These are phyloP conservation scores for Ophidiomyces ophidiicola DNA, from an alignment of 2,329 filamentous ascomycete genomes.

Conservation along the genomic window DNA sequence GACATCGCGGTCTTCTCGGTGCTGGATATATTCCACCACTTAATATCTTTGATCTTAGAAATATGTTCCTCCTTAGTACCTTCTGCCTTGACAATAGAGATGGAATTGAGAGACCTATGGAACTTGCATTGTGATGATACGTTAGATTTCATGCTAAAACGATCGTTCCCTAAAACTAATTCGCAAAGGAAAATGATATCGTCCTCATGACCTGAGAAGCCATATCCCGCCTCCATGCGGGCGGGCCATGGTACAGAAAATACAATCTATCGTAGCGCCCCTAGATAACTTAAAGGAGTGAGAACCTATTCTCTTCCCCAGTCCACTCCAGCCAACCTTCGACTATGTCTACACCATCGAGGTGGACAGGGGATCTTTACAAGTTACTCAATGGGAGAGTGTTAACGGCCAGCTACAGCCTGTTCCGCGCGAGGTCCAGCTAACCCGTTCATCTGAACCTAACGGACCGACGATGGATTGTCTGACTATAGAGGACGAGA, in stretches of 20 bases:
- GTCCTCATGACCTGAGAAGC: conserved; percentile 12
- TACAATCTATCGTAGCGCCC: conserved; percentile 6
- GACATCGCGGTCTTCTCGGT: too few species aligned
- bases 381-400: conserved; percentile 13
- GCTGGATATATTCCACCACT: too few species aligned
- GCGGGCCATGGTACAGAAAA: conserved; percentile 7
- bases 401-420: conserved; percentile 6
- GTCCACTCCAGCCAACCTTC: conserved; percentile 17
- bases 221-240: conserved; percentile 11
- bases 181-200: conserved; percentile 20
- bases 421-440: conserved; percentile 7
- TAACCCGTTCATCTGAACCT: conserved; percentile 6
- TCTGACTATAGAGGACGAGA: conserved; percentile 1
- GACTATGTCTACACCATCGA: conserved; percentile 22
- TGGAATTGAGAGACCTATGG: too few species aligned
- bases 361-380: conserved; percentile 16
- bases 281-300: conserved; percentile 15
- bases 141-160: conserved; percentile 3
- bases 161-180: conserved; percentile 16
- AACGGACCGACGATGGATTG: conserved; percentile 4
- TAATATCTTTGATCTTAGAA: too few species aligned
- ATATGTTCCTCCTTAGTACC: too few species aligned
- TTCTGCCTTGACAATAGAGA: too few species aligned
- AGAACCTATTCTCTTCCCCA: conserved; percentile 18
- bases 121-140: conserved; percentile 13